Base-by-base conservation (phyloP, 345 rosid species). In the Eucalyptus marginata region DNA sequence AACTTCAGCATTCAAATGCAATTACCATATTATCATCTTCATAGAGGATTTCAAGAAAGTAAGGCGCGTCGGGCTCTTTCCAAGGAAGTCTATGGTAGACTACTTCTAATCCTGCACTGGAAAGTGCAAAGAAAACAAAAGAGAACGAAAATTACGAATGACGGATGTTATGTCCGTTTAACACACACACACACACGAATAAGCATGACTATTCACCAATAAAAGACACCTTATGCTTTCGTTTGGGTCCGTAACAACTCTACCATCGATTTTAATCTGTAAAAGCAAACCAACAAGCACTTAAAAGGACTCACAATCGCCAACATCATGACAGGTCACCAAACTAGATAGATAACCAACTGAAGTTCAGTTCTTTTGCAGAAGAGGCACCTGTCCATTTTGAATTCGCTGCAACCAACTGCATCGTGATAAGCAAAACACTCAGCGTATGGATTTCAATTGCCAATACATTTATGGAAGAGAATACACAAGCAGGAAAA, bases 361-460 rank as follows among this genome's bases (percentile, higher is more conserved):
- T 76, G 47, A 36, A 40, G 83, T 76, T 76, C 27, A 14, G 27
- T 71, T 71, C 83, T 15, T 36, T 20, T 12, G 13, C 36, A 47
- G 84, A 71, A 86, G 87, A 71, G 86, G 22, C 90, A 95, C 99
- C 98, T 97, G 98, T 89, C 96, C 98, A 90, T 92, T 96, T 79
- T 92, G 94, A 31, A 97, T 96, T 89, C 99, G 90, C 94, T 95
- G 98, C 94, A 95, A 90, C 98, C 99, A 97, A 91, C 98, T 96
- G 96, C 59, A 89, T 17, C 80, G 86, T 49, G 46, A 88, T 90
- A 33, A 90, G 90, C 43, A 86, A 44, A 87, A 15, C 52, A 24
- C 49, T 24, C 50, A 46, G 31, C 46, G 13, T 44, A 44, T 62
- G 59, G 40, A 36, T 59, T 47, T 6, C 87, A 52, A 86, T n/a